These are phyloP conservation scores for Candida krabiensis DNA, from an alignment of 805 yeast species.

Conservation along the genomic window DNA sequence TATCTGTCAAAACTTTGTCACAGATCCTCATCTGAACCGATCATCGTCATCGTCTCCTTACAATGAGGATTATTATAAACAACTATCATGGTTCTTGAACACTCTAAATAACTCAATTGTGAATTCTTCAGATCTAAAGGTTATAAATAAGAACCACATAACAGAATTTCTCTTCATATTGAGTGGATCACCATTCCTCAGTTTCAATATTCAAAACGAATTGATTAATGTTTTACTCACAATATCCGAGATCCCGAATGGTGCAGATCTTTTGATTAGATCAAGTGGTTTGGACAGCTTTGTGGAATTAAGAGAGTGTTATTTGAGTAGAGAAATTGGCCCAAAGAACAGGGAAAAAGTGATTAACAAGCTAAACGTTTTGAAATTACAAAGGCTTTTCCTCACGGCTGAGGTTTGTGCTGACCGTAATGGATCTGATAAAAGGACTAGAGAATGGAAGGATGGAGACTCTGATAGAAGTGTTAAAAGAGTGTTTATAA, in stretches of 20 bases:
- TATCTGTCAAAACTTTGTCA: conserved; percentile 32
- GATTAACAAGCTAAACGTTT: conserved; percentile 31
- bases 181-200: conserved; percentile 49
- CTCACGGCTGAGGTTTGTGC: conserved; percentile 44
- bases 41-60: conserved; percentile 26
- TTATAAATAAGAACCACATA: conserved; percentile 53
- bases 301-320: conserved; percentile 33
- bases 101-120: conserved; percentile 48
- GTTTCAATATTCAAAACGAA: conserved; percentile 38
- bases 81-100: conserved; percentile 65
- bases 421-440: conserved; percentile 37
- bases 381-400: conserved; percentile 48
- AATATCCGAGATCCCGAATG: conserved; percentile 55
- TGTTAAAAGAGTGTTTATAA: conserved; percentile 49
- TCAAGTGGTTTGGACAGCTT: conserved; percentile 50
- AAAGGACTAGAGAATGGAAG: conserved; percentile 65
- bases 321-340: conserved; percentile 9
- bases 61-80: conserved; percentile 53
- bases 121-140: conserved; percentile 49
- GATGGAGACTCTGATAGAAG: conserved; percentile 45
- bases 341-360: conserved; percentile 14
- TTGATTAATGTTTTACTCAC: conserved; percentile 44
- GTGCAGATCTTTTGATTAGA: conserved; percentile 57
- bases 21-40: conserved; percentile 25
- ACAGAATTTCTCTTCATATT: conserved; percentile 69